Evolutionary conservation across 768 basidiomycete genomes (phyloP).

Genomic region (Boletales sp.): DNA sequence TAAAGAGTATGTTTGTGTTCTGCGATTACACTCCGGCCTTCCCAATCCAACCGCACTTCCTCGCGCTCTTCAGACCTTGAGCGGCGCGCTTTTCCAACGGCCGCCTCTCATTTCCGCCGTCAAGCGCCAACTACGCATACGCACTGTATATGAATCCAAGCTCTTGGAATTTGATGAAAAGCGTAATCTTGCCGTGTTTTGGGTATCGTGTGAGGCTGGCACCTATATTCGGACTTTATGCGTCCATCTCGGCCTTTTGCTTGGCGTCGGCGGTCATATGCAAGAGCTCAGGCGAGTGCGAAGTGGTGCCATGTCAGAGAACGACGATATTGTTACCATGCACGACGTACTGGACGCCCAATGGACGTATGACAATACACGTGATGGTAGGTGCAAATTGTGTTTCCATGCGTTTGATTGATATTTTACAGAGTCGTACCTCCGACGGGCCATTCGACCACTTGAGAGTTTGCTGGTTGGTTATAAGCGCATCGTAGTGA

Average conservation of each 20-base stretch:
- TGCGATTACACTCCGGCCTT: slow-evolving; percentile 84
- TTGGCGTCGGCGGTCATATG: slow-evolving; percentile 99
- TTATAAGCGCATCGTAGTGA: slow-evolving; percentile 98
- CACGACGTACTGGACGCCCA: slow-evolving; percentile 99
- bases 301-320: slow-evolving; percentile 95
- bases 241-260: slow-evolving; percentile 89
- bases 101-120: slow-evolving; percentile 99
- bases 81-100: slow-evolving; percentile 97
- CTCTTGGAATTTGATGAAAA: slow-evolving; percentile 97
- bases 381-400: slow-evolving; percentile 65
- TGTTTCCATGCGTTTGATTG: slow-evolving; percentile 9
- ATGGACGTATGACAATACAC: slow-evolving; percentile 96
- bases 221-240: slow-evolving; percentile 96
- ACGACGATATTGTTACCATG: slow-evolving; percentile 99
- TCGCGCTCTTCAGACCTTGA: slow-evolving; percentile 92
- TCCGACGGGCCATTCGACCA: slow-evolving; percentile 91
- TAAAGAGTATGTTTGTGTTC: slow-evolving; percentile 97
- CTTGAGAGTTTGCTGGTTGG: slow-evolving; percentile 91
- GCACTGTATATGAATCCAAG: slow-evolving; percentile 95
- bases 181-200: slow-evolving; percentile 94
- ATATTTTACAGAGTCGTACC: slow-evolving; percentile 75
- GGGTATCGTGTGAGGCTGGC: slow-evolving; percentile 98
- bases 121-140: slow-evolving; percentile 94
- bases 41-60: slow-evolving; percentile 82
- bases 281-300: slow-evolving; percentile 94